A percentile compares a stretch with the other conserved stretches of the same genome.
Evolutionary conservation across 2,329 filamentous ascomycete genomes (phyloP).

Genomic region (Amauroascus verrucosus): DNA sequence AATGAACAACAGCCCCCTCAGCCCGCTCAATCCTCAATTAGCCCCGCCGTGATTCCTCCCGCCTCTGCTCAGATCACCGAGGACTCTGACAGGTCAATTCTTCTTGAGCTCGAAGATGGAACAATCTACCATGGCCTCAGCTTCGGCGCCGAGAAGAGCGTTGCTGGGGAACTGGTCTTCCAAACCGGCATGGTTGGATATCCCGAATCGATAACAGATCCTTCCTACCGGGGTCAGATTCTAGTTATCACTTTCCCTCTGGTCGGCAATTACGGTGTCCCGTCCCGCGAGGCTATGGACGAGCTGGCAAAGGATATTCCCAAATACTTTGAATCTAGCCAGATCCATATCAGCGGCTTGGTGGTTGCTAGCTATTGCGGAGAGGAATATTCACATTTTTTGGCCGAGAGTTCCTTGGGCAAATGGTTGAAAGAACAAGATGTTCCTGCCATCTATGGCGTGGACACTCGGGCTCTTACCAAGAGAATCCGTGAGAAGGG

Average conservation of each 20-base stretch:
- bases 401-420: constrained; percentile 81
- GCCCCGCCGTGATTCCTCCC: constrained; percentile 40
- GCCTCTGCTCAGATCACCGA: constrained; percentile 51
- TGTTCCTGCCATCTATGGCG: constrained; percentile 85
- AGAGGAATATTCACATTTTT: constrained; percentile 89
- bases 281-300: constrained; percentile 73
- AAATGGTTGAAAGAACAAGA: constrained; percentile 94
- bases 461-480: constrained; percentile 87
- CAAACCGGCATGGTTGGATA: constrained; percentile 99
- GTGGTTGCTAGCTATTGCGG: constrained; percentile 86
- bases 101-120: constrained; percentile 88
- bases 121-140: constrained; percentile 86
- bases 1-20: constrained; percentile 26
- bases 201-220: constrained; percentile 84
- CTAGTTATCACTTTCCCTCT: constrained; percentile 93
- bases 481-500: constrained; percentile 90
- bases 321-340: constrained; percentile 80
- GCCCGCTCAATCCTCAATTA: constrained; percentile 22
- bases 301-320: constrained; percentile 75
- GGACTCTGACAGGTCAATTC: constrained; percentile 53
- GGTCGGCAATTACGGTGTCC: constrained; percentile 95
- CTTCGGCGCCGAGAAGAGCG: constrained; percentile 90
- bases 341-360: constrained; percentile 90
- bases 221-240: constrained; percentile 85
- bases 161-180: constrained; percentile 95